Evolutionary conservation across 1,284 basidiomycete species (phyloP).

Genomic region (Apiotrichum mycotoxinovorans): DNA sequence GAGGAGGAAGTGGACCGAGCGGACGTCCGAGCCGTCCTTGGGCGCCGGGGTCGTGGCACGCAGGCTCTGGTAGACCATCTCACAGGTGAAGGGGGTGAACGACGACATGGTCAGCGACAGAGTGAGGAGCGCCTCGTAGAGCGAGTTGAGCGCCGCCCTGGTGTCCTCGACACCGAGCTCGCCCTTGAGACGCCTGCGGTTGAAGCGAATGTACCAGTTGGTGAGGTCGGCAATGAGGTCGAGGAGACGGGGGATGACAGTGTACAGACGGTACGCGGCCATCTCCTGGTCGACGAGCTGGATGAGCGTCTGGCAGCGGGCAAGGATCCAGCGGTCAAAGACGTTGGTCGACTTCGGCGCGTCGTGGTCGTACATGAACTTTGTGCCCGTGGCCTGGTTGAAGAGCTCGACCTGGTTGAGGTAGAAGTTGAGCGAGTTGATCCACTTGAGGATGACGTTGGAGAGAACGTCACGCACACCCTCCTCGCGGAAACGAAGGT

Average conservation of each 20-base stretch:
- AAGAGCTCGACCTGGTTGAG: constrained; percentile 87
- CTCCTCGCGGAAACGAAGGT: constrained; percentile 95
- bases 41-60: constrained; percentile 76
- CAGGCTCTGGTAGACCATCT: constrained; percentile 92
- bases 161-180: constrained; percentile 90
- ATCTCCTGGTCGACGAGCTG: constrained; percentile 88
- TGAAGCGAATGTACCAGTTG: constrained; percentile 99
- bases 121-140: constrained; percentile 94
- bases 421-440: constrained; percentile 99
- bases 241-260: constrained; percentile 89
- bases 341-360: constrained; percentile 85
- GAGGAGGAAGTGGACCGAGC: constrained; percentile 91
- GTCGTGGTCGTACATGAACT: constrained; percentile 84
- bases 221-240: constrained; percentile 94
- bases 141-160: constrained; percentile 81
- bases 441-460: constrained; percentile 94
- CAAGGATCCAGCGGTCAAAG: constrained; percentile 98
- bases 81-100: constrained; percentile 96
- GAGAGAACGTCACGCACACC: constrained; percentile 96
- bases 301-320: constrained; percentile 94
- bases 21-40: constrained; percentile 66
- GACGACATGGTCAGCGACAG: constrained; percentile 95
- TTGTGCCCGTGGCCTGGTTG: constrained; percentile 73
- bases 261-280: constrained; percentile 96
- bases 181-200: constrained; percentile 91